These are phyloP conservation scores for Elasticomyces elasticus DNA, from an alignment of 495 filamentous ascomycete genomes.

Conservation along the genomic window DNA sequence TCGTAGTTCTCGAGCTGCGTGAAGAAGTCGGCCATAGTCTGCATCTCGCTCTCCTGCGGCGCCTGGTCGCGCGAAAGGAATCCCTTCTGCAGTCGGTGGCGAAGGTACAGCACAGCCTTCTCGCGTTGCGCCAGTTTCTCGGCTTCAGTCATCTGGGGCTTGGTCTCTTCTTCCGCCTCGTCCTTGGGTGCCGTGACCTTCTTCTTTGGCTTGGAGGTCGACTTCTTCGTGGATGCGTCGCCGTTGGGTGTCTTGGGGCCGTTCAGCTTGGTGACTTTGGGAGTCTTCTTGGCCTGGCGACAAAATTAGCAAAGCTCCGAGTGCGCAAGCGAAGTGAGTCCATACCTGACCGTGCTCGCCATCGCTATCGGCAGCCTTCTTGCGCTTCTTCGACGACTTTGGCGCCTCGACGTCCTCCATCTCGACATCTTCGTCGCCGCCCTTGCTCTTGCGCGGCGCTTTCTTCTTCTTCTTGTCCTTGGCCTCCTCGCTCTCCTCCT, in stretches of 20 bases:
- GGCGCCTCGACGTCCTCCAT: conserved; percentile 60
- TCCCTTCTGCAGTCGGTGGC: conserved; percentile 84
- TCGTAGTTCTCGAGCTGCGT: conserved; percentile 65
- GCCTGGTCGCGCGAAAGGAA: conserved; percentile 70
- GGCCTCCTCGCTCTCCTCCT: conserved; percentile 18
- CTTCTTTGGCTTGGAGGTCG: conserved; percentile 38
- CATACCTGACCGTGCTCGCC: conserved; percentile 59
- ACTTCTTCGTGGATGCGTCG: conserved; percentile 34
- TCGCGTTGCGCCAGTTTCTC: conserved; percentile 49
- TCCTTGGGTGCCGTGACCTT: conserved; percentile 43
- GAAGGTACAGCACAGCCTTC: conserved; percentile 67
- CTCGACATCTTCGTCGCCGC: conserved; percentile 59
- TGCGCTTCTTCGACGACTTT: conserved; percentile 55
- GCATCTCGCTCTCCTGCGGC: conserved; percentile 83
- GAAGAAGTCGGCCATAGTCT: conserved; percentile 64
- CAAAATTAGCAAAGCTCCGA: not conserved
- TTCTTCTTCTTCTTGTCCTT: conserved; percentile 27
- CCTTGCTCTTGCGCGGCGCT: conserved; percentile 53
- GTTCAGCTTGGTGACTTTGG: conserved; percentile 59
- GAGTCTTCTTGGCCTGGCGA: conserved; percentile 45
- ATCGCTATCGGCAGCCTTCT: conserved; percentile 55
- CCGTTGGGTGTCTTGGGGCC: conserved; percentile 42
- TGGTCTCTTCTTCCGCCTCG: conserved; percentile 42
- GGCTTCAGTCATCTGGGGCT: conserved; percentile 50
- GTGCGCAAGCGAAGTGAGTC: not conserved